A percentile compares a stretch with the other conserved stretches of the same genome.
These are phyloP conservation scores for Pueraria montana DNA, from an alignment of 306 rosid genomes.

Conservation along the genomic window DNA sequence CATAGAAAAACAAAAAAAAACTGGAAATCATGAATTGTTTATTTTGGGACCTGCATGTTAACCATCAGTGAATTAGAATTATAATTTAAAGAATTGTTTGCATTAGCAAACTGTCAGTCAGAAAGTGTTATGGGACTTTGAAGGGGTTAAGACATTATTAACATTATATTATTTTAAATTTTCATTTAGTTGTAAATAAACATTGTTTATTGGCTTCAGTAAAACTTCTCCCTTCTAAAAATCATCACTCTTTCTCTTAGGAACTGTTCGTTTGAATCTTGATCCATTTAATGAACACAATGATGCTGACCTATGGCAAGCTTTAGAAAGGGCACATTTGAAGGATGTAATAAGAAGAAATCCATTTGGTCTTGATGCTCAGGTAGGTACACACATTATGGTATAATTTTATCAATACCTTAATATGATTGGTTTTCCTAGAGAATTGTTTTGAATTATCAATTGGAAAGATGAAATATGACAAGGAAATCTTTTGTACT, in stretches of 20 bases:
- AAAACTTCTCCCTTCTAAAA: constrained; percentile 23
- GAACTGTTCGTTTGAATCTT: constrained; percentile 86
- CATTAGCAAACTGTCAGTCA: constrained; percentile 4
- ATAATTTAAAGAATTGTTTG: constrained; percentile 5
- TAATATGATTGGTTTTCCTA: neutral
- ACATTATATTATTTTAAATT: neutral
- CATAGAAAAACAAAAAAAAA: neutral
- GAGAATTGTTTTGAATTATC: neutral
- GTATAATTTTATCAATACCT: neutral
- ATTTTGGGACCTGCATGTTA: neutral
- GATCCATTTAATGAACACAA: constrained; percentile 86
- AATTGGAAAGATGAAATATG: constrained; percentile 2
- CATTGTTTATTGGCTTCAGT: neutral
- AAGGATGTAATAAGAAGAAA: constrained; percentile 76
- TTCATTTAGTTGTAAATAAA: constrained; percentile 6
- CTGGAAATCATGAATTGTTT: neutral
- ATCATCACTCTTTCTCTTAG: constrained; percentile 47
- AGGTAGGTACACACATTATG: constrained; percentile 58
- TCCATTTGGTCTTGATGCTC: constrained; percentile 83
- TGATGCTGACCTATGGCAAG: constrained; percentile 93
- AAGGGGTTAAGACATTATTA: neutral
- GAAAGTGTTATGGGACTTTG: no score
- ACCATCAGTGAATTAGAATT: neutral
- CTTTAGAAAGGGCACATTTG: constrained; percentile 84
- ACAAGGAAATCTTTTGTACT: constrained; percentile 34